phyloP scores from a whole-genome alignment of 345 rosid genomes.

The Geranium brycei region DNA sequence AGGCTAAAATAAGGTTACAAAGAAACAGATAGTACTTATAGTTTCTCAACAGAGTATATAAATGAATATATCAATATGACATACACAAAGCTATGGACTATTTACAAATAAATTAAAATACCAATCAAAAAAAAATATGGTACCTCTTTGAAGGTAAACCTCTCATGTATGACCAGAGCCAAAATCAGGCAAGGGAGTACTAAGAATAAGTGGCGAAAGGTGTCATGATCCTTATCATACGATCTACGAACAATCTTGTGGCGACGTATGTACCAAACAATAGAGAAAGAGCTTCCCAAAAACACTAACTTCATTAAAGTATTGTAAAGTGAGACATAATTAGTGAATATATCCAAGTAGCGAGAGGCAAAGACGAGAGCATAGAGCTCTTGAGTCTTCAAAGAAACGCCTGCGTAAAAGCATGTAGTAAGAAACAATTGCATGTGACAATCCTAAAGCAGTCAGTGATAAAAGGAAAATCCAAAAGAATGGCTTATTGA shows the following conservation, averaged over 20 bases:
- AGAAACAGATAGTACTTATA: too few species aligned
- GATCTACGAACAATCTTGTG: slow-evolving; percentile 65
- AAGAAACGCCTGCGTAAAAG: slow-evolving; percentile 46
- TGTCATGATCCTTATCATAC: slow-evolving; percentile 62
- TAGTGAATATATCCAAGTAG: slow-evolving; percentile 70
- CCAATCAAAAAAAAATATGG: background rate
- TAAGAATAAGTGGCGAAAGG: slow-evolving; percentile 54
- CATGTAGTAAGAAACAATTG: background rate
- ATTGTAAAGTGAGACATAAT: slow-evolving; percentile 54
- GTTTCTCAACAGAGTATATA: too few species aligned
- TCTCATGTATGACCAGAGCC: slow-evolving; percentile 56
- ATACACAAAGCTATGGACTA: background rate
- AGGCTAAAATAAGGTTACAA: background rate
- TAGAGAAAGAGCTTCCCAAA: slow-evolving; percentile 66
- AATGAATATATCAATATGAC: background rate
- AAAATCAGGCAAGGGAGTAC: slow-evolving; percentile 55
- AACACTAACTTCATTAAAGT: slow-evolving; percentile 70
- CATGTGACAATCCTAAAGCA: background rate
- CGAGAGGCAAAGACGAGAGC: slow-evolving; percentile 57
- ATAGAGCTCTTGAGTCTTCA: slow-evolving; percentile 86
- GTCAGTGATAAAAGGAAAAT: too few species aligned
- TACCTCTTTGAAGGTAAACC: slow-evolving; percentile 63
- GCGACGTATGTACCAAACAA: slow-evolving; percentile 71
- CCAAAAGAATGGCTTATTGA: background rate
- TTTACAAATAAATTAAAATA: background rate